Evolutionary conservation across 1,284 basidiomycete species (phyloP), one percentile per base, ranked within the genome.

Genomic region (Apiotrichum brassicae): DNA sequence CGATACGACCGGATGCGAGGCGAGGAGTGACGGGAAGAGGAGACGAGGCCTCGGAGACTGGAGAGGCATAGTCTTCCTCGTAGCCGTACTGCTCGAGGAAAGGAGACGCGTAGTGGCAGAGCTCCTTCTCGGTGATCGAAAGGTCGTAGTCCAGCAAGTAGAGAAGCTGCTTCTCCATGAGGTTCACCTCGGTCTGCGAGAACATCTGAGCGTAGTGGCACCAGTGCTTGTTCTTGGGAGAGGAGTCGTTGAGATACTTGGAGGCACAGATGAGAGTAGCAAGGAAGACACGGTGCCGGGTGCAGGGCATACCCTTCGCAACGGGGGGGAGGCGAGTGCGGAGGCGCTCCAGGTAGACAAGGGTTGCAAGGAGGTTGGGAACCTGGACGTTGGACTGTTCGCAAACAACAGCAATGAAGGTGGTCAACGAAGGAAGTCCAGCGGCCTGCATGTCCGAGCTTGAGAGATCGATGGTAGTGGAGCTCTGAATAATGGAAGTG

Each of bases 171-270:
- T 86, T 88, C 78, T 98, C 93, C 93, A 97, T 97, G 59, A 94
- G 78, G 74, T 94, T 97, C 74, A 97, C 76, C 66, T 80, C 79
- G 55, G 77, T 68, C 41, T 71, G 64, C 14, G 70, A 70, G 60
- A 75, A 90, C 69, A 90, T 80, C 46, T 74, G 70, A 24, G 84
- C 86, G 72, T 93, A 90, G 51, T 74, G 65, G 45, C 69, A 68
- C 92, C 92, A 97, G 77, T 97, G 90, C 74, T 83, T 83, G 78
- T 97, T 97, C 79, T 94, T 97, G 16, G 89, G 88, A 38, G 86
- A 86, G 23, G 88, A 89, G 76, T 97, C 93, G 75, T 98, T 97
- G 68, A 97, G 82, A 75, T 97, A 97, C 76, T 98, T 98, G 60
- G 92, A 87, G 28, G 94, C 86, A 43, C 93, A 87, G 72, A 98